Evolutionary conservation across 345 rosid species (phyloP), one percentile per base, ranked within the genome.

Genomic region (Raphanus raphanistrum): DNA sequence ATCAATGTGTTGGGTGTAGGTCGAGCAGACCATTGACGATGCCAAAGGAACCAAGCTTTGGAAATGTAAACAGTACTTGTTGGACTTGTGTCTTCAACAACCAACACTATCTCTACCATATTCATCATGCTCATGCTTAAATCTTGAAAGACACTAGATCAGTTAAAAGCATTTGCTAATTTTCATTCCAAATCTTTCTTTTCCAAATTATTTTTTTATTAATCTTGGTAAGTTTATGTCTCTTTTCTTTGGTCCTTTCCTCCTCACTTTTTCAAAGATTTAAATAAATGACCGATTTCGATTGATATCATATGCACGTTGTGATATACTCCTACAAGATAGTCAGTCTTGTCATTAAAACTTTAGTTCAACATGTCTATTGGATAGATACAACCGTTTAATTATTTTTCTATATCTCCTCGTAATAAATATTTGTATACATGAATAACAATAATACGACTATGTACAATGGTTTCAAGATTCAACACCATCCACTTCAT

Each of bases 11-110:
- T 48, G 61, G 31, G 43, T 75, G 82, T 83, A 93, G 97, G 83
- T 93, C 98, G 5, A 93, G 65, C 80, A 71, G 91, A 54, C 88
- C 90, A 35, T 79, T 88, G 83, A 93, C 95, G 12, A 73, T 87
- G 74, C 95, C 97, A 2, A 90, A 84, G 72, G 92, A 91, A 77
- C 97, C 93, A 13, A 84, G 89, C 67, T 86, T 90, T 80, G 81
- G 82, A 4, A 79, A 77, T 74, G 55, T 74, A 67, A 89, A 81
- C 76, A 78, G 82, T 79, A 89, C 85, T 71, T 84, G 90, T 48
- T 87, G 93, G 88, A 86, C 84, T 80, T 81, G 89, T 80, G 70
- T 82, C 36, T 77, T 84, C n/a, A 83, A 73, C 69, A 76, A 76
- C 71, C 50, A 85, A 70, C 84, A 79, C 75, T 74, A 87, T 60